These are phyloP conservation scores for Aristolochia contorta DNA, from an alignment of 164 flowering plant genomes.

Conservation along the genomic window DNA sequence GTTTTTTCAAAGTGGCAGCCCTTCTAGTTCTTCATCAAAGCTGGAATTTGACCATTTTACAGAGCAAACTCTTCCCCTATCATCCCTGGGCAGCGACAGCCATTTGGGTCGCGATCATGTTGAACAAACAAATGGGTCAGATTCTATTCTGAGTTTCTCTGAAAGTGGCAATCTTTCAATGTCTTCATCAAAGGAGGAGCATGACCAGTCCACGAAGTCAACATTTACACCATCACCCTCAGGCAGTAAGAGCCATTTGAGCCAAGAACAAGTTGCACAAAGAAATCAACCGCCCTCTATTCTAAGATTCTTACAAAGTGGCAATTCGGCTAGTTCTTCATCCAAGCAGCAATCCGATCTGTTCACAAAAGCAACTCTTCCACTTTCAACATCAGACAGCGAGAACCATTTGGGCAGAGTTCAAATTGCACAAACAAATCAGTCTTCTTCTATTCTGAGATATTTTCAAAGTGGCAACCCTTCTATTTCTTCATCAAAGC, in stretches of 20 bases:
- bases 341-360: constrained; percentile 7
- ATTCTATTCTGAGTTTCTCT: background rate
- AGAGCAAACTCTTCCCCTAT: constrained; percentile 3
- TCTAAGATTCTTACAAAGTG: constrained; percentile 8
- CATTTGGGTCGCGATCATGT: too few relatives aligned
- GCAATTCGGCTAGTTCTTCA: constrained; percentile 6
- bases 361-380: constrained; percentile 13
- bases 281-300: background rate
- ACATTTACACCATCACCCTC: background rate
- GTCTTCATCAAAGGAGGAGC: background rate
- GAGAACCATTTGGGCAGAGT: too few relatives aligned
- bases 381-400: too few relatives aligned
- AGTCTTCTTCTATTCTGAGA: background rate
- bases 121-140: too few relatives aligned
- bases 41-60: constrained; percentile 18
- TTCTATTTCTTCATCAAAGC: constrained; percentile 1
- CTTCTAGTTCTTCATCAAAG: constrained; percentile 15
- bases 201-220: background rate
- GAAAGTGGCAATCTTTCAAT: constrained; percentile 12
- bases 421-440: too few relatives aligned
- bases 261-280: constrained; percentile 12
- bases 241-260: constrained; percentile 24
- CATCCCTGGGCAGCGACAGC: too few relatives aligned
- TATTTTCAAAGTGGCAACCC: constrained; percentile 13
- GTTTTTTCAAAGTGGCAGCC: constrained; percentile 38